These are phyloP conservation scores for Naganishia sp. DNA, from an alignment of 1,284 basidiomycete genomes.

Conservation along the genomic window DNA sequence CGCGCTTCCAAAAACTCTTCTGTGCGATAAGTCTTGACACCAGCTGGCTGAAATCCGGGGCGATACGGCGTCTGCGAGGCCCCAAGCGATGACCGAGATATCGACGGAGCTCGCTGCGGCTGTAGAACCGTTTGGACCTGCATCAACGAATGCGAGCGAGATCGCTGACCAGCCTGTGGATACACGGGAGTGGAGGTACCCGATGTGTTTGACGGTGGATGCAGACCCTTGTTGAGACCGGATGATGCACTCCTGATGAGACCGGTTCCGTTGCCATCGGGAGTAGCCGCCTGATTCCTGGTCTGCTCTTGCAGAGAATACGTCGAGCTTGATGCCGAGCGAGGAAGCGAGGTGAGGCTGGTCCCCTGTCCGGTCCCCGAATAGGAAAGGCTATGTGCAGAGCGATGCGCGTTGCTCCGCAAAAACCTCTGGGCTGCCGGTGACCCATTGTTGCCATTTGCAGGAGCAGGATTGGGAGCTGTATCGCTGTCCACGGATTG, in stretches of 20 bases:
- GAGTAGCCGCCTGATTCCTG: background rate
- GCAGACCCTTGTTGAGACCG: background rate
- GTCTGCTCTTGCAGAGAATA: slow-evolving; percentile 21
- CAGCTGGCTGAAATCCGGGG: slow-evolving; percentile 78
- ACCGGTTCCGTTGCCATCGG: background rate
- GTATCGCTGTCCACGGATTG: slow-evolving; percentile 1
- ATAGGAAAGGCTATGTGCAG: slow-evolving; percentile 6
- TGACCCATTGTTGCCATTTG: background rate
- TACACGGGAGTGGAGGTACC: slow-evolving; percentile 7
- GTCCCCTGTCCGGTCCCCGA: slow-evolving; percentile 1
- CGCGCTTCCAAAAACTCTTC: slow-evolving; percentile 72
- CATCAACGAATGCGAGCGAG: slow-evolving; percentile 19
- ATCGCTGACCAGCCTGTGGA: slow-evolving; percentile 1
- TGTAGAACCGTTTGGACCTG: slow-evolving; percentile 12
- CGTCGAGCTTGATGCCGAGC: slow-evolving; percentile 18
- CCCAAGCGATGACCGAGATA: slow-evolving; percentile 3
- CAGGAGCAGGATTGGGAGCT: background rate
- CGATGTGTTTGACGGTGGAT: slow-evolving; percentile 2
- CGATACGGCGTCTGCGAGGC: slow-evolving; percentile 59
- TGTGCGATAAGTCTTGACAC: slow-evolving; percentile 69
- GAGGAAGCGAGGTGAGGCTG: slow-evolving; percentile 6
- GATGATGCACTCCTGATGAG: slow-evolving; percentile 8
- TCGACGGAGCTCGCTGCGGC: background rate
- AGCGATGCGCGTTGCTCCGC: background rate
- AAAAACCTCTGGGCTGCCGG: slow-evolving; percentile 7